Percentiles rank a stretch among this genome's conserved stretches.
These are phyloP conservation scores for Elongisporangium undulatum DNA, from an alignment of 352 stramenopile species.

Conservation along the genomic window DNA sequence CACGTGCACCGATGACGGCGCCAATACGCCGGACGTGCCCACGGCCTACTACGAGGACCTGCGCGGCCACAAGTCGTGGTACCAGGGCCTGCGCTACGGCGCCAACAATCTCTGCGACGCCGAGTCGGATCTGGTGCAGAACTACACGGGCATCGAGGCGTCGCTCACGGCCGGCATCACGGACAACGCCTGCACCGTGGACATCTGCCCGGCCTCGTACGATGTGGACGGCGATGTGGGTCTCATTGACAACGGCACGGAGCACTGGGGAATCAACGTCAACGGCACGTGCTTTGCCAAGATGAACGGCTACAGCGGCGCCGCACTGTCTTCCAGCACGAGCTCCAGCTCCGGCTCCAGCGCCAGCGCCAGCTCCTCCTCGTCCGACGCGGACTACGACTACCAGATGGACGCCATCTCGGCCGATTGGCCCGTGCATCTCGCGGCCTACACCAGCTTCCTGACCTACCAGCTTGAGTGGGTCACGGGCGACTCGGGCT, in stretches of 20 bases:
- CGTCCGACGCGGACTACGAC: conserved; percentile 32
- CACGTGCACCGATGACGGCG: conserved; percentile 30
- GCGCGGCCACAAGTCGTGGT: conserved; percentile 35
- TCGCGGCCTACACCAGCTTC: conserved; percentile 37
- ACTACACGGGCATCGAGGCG: conserved; percentile 14
- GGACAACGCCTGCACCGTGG: too few species aligned
- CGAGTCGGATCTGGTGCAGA: conserved; percentile 3
- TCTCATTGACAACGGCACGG: too few species aligned
- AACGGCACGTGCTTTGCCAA: conserved; percentile 40
- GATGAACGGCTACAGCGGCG: conserved; percentile 22
- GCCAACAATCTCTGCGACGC: conserved; percentile 30
- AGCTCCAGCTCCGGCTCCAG: conserved; percentile 47
- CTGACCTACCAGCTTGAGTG: conserved; percentile 57
- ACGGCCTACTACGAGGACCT: conserved; percentile 24
- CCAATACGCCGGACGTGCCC: conserved; percentile 45
- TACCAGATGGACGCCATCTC: conserved; percentile 58
- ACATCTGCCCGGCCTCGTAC: too few species aligned
- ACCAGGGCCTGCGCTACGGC: conserved; percentile 53
- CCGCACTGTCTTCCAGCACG: conserved; percentile 2
- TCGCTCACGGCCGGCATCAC: too few species aligned
- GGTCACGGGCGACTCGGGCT: conserved; percentile 45
- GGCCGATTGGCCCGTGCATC: conserved; percentile 32
- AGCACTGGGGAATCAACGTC: too few species aligned
- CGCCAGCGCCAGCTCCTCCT: conserved; percentile 36
- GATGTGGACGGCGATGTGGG: too few species aligned